These are phyloP conservation scores for Nowakowskiella sp. DNA, from an alignment of 192 early-diverging fungal genomes.

Conservation along the genomic window DNA sequence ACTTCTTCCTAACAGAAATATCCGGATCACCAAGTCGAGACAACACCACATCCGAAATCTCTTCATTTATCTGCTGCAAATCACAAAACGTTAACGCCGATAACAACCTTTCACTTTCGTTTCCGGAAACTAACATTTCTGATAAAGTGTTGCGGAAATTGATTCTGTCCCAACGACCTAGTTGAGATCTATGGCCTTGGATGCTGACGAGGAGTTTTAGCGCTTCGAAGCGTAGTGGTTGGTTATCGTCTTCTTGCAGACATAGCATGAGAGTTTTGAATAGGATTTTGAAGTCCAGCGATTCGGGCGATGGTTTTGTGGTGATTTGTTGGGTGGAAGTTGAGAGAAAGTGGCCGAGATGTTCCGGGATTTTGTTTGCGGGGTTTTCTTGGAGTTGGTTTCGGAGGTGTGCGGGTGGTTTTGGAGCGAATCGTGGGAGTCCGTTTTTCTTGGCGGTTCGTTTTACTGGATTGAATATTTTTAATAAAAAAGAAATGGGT, in stretches of 20 bases:
- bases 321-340: no score
- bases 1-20: slow-evolving; percentile 1
- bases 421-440: no score
- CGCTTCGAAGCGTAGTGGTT: slow-evolving; percentile 32
- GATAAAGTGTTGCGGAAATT: slow-evolving; percentile 30
- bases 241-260: slow-evolving; percentile 19
- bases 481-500: no score
- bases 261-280: slow-evolving; percentile 22
- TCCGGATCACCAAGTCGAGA: slow-evolving; percentile 28
- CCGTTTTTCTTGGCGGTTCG: no score
- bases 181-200: slow-evolving; percentile 8
- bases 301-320: no score
- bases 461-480: no score
- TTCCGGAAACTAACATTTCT: slow-evolving; percentile 27
- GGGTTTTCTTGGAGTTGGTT: no score
- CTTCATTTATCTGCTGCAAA: background rate
- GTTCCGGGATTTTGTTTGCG: no score
- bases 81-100: slow-evolving; percentile 25
- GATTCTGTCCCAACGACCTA: slow-evolving; percentile 39
- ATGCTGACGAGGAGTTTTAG: slow-evolving; percentile 24
- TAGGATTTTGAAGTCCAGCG: slow-evolving; percentile 18
- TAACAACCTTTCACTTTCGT: slow-evolving; percentile 22
- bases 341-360: no score
- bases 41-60: slow-evolving; percentile 12
- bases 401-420: no score